Percentiles rank a stretch among this genome's conserved stretches.
These are phyloP conservation scores for Platismatia glauca DNA, from an alignment of 495 filamentous ascomycete species.

Conservation along the genomic window DNA sequence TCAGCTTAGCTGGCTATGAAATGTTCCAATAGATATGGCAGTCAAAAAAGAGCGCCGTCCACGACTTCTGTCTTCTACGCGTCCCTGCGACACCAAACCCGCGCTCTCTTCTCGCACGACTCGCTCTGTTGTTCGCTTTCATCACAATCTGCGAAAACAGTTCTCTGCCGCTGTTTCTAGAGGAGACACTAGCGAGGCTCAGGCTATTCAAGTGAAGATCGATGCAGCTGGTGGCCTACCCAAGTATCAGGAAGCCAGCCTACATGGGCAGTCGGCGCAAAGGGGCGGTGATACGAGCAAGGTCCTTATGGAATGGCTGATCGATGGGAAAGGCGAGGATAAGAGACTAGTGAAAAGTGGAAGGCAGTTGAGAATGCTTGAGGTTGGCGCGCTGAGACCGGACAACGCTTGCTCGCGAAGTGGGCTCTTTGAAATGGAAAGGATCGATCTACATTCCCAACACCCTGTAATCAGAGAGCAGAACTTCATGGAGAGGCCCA, in stretches of 20 bases:
- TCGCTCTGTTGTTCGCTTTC: constrained; percentile 69
- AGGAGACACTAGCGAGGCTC: constrained; percentile 49
- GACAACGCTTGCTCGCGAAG: constrained; percentile 75
- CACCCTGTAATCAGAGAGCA: constrained; percentile 70
- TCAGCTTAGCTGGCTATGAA: constrained; percentile 7
- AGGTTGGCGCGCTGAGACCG: constrained; percentile 81
- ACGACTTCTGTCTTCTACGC: constrained; percentile 51
- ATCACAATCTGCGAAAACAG: constrained; percentile 77
- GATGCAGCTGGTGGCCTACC: constrained; percentile 65
- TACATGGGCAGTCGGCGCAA: constrained; percentile 70
- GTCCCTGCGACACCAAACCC: constrained; percentile 51
- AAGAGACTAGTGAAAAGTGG: constrained; percentile 22
- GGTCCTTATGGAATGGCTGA: constrained; percentile 79
- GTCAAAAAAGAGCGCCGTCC: constrained; percentile 29
- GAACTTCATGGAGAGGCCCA: constrained; percentile 86
- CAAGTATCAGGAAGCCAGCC: constrained; percentile 82
- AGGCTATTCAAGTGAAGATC: constrained; percentile 51
- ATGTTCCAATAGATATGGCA: constrained; percentile 28
- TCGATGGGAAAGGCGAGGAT: constrained; percentile 32
- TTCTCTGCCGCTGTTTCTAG: constrained; percentile 55
- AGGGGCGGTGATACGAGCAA: constrained; percentile 88
- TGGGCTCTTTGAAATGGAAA: constrained; percentile 57
- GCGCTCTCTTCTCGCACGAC: constrained; percentile 69
- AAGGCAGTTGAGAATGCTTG: constrained; percentile 56
- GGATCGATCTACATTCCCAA: constrained; percentile 88